Conservation (phyloP, 2,329 filamentous ascomycete genomes). For the Monilinia laxa region DNA sequence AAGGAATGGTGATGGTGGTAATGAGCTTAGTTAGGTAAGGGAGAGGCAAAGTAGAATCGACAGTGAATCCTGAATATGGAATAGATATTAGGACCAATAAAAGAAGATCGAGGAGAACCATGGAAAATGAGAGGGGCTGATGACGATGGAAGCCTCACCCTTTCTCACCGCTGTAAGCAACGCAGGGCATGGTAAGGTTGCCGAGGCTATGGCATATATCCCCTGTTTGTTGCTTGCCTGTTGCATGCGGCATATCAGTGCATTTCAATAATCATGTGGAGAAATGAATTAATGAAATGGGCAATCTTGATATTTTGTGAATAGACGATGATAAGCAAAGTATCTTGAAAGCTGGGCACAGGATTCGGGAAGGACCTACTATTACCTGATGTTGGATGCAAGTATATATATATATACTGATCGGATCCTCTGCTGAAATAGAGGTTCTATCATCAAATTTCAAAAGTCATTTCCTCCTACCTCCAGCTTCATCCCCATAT, state of each 20-base stretch:
- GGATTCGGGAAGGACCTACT: not conserved
- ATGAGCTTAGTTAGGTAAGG: conserved; percentile 10
- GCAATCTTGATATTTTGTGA: conserved; percentile 8
- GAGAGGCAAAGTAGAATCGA: conserved; percentile 8
- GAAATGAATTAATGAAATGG: conserved; percentile 8
- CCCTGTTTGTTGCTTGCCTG: conserved; percentile 8
- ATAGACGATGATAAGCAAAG: not conserved
- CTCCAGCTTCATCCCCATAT: conserved; percentile 1
- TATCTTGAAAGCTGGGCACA: not conserved
- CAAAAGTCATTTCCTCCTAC: not conserved
- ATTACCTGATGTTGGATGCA: conserved; percentile 15
- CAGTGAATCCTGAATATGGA: not conserved
- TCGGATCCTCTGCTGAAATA: not conserved
- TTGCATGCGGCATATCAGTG: conserved; percentile 3
- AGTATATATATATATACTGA: conserved; percentile 22
- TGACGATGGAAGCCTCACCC: conserved; percentile 22
- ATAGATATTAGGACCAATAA: conserved; percentile 8
- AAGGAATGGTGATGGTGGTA: not conserved
- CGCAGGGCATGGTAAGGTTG: conserved; percentile 16
- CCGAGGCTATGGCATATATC: conserved; percentile 15
- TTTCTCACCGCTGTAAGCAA: conserved; percentile 23
- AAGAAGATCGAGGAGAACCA: not conserved
- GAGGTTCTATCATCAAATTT: not conserved
- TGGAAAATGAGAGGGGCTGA: not conserved
- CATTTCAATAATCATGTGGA: conserved; percentile 7